These are phyloP conservation scores for Crinitomyces ghanaensis DNA, from an alignment of 805 yeast species.

Conservation along the genomic window DNA sequence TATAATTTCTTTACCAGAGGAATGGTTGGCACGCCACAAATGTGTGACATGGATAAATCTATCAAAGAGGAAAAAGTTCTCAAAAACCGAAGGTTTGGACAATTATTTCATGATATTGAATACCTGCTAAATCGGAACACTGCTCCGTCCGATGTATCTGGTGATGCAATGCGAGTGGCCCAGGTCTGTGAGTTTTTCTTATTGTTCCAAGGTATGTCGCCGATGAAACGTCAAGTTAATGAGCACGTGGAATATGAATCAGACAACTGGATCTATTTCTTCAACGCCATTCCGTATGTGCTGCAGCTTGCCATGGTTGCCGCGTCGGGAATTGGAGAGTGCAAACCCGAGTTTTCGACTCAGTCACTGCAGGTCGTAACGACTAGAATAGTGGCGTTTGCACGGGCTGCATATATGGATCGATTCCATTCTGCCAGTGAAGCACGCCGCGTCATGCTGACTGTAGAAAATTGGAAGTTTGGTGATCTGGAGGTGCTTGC, in stretches of 20 bases:
- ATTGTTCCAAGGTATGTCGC: slow-evolving; percentile 69
- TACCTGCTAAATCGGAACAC: slow-evolving; percentile 63
- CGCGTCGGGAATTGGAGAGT: slow-evolving; percentile 23
- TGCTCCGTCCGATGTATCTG: slow-evolving; percentile 36
- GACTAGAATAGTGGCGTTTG: too few species aligned
- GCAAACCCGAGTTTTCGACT: too few species aligned
- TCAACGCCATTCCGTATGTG: slow-evolving; percentile 57
- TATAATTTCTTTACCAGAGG: slow-evolving; percentile 52
- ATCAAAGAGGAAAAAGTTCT: slow-evolving; percentile 30
- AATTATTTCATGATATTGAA: slow-evolving; percentile 67
- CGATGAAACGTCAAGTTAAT: slow-evolving; percentile 58
- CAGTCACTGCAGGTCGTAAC: too few species aligned
- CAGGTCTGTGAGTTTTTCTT: slow-evolving; percentile 55
- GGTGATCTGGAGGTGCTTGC: too few species aligned
- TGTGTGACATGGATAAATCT: slow-evolving; percentile 25
- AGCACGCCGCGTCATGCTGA: too few species aligned
- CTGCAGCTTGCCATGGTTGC: slow-evolving; percentile 35
- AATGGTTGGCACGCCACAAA: slow-evolving; percentile 34
- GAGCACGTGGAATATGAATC: slow-evolving; percentile 88
- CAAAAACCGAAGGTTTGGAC: slow-evolving; percentile 67
- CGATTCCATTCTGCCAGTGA: too few species aligned
- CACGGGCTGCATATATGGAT: too few species aligned
- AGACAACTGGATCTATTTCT: slow-evolving; percentile 65
- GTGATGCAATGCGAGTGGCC: slow-evolving; percentile 35
- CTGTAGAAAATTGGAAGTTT: too few species aligned